Conservation (phyloP, 768 basidiomycete genomes). For the Lactarius indigo region DNA sequence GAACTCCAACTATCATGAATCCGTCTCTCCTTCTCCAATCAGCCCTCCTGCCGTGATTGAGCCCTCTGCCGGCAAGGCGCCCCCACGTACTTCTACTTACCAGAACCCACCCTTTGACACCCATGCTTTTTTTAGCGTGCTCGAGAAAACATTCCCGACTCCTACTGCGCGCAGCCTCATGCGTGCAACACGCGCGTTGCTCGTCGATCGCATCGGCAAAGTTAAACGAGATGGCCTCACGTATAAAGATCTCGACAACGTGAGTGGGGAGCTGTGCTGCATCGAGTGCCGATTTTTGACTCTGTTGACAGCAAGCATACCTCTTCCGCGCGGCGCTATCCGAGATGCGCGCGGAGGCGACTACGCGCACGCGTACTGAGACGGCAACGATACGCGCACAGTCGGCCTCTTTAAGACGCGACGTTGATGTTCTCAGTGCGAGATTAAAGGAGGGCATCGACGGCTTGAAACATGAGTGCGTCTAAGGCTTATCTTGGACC, state of each 20-base stretch:
- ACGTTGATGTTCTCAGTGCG: constrained; percentile 78
- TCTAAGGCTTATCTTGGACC: constrained; percentile 20
- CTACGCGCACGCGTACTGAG: constrained; percentile 79
- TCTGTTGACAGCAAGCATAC: constrained; percentile 76
- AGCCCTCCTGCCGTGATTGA: constrained; percentile 16
- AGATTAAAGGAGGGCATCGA: constrained; percentile 94
- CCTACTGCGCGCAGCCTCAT: constrained; percentile 74
- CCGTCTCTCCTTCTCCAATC: constrained; percentile 5
- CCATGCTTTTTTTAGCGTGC: constrained; percentile 65
- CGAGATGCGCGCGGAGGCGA: constrained; percentile 83
- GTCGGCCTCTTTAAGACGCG: constrained; percentile 73
- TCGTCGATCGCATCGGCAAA: constrained; percentile 70
- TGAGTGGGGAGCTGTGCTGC: constrained; percentile 36
- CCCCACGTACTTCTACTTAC: constrained; percentile 39
- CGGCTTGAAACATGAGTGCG: constrained; percentile 89
- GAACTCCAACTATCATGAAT: not conserved
- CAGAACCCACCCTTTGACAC: constrained; percentile 79
- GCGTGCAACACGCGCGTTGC: constrained; percentile 76
- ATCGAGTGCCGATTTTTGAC: not conserved
- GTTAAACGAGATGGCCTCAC: constrained; percentile 71
- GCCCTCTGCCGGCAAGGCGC: not conserved
- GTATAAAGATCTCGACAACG: constrained; percentile 78
- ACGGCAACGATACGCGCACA: constrained; percentile 76
- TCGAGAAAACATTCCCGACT: constrained; percentile 73
- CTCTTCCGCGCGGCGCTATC: constrained; percentile 91